A percentile compares a stretch with the other conserved stretches of the same genome.
Conservation (phyloP, 176 grass and related monocot species). For the Cymbopogon citratus region DNA sequence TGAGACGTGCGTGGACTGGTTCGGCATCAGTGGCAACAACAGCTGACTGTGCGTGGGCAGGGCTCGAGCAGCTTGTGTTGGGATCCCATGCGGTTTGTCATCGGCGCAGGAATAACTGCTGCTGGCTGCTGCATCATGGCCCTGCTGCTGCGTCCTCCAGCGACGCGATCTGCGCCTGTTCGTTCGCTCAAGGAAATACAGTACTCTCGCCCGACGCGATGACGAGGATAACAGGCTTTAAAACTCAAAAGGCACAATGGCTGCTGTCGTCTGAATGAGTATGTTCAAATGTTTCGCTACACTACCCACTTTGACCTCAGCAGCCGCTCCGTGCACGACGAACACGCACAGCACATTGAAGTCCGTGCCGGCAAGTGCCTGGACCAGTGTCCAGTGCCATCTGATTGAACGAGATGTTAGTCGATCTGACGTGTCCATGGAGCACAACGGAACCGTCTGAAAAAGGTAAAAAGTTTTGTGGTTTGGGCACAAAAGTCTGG, state of each 20-base stretch:
- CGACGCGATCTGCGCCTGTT: background rate
- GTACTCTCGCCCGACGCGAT: background rate
- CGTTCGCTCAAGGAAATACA: background rate
- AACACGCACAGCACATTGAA: background rate
- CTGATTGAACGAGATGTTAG: background rate
- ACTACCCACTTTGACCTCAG: background rate
- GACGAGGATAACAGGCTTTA: background rate
- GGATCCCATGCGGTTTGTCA: constrained; percentile 30
- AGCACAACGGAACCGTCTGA: background rate
- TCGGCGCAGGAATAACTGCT: background rate
- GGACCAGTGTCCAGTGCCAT: background rate
- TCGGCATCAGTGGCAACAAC: background rate
- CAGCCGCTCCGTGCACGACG: background rate
- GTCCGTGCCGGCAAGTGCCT: background rate
- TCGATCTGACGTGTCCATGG: background rate
- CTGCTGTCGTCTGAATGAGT: too few species aligned
- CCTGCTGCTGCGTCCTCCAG: background rate
- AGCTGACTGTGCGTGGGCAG: background rate
- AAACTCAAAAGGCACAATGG: background rate
- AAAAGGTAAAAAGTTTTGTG: background rate
- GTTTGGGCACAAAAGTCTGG: background rate
- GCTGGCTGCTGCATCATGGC: background rate
- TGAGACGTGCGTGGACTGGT: background rate
- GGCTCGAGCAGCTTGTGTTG: background rate
- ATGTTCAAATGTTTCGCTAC: background rate